phyloP scores from a whole-genome alignment of 352 stramenopile species.

The Pythium brachiatum region DNA sequence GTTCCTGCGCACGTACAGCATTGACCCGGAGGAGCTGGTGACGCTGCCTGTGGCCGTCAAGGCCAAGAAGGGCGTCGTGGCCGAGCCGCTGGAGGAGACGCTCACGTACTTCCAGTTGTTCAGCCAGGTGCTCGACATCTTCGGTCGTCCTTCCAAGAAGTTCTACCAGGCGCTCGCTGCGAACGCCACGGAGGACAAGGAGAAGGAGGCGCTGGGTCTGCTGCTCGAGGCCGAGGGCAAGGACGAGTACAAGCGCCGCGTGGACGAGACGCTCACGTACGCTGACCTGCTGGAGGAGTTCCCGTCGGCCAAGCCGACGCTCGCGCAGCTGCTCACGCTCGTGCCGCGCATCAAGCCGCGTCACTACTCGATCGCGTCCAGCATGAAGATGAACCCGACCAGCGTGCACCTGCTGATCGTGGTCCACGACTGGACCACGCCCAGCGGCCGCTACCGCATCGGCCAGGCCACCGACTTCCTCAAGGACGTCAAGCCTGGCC shows the following conservation, averaged over 20 bases:
- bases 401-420: constrained; percentile 86
- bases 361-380: constrained; percentile 92
- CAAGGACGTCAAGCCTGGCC: constrained; percentile 38
- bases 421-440: constrained; percentile 85
- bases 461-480: constrained; percentile 69
- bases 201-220: constrained; percentile 48
- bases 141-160: constrained; percentile 78
- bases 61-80: constrained; percentile 44
- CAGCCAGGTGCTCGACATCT: constrained; percentile 81
- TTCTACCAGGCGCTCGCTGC: constrained; percentile 76
- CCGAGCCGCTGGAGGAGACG: constrained; percentile 46
- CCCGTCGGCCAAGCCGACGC: constrained; percentile 54
- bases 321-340: constrained; percentile 62
- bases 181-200: constrained; percentile 66
- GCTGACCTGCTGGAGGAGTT: constrained; percentile 78
- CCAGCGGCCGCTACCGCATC: constrained; percentile 59
- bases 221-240: constrained; percentile 72
- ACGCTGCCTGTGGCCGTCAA: constrained; percentile 60
- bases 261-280: constrained; percentile 78
- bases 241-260: constrained; percentile 77
- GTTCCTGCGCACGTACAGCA: constrained; percentile 65
- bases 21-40: constrained; percentile 67
- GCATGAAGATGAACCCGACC: constrained; percentile 81
- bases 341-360: constrained; percentile 84
- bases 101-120: constrained; percentile 83